Base-by-base conservation (phyloP, 495 filamentous ascomycete genomes). In the Tetracladium marchalianum region DNA sequence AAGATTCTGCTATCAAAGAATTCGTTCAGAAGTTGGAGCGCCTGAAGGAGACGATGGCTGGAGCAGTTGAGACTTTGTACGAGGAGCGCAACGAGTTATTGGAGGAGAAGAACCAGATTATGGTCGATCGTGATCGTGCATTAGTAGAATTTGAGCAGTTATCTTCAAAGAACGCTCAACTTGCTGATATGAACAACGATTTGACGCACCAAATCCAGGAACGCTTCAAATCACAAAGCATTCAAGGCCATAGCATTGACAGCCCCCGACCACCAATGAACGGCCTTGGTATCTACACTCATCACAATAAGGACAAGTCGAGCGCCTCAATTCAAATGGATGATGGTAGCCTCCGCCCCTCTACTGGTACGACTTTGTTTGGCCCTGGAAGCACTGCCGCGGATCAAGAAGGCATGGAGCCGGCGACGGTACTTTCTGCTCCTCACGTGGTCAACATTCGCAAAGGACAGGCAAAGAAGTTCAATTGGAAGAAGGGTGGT, bases 401-500 rank as follows among this genome's bases (percentile, higher is more conserved):
- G 60, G 31, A 66, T 71, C 60, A 57, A 67, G 47, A 60, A 64
- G 66, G 22, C 76, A 76, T 33, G 66, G 75, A 32, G 72, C 74
- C 24, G 7, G 67, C 69, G 11, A 78, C 77, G 0, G 69, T 82
- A 41, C 63, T 84, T 31, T 70, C 80, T 36, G 84, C 87, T 11
- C 88, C 92, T 18, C 90, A 94, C 44, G 81, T 96, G 17, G 82
- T 94, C 50, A 92, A 87, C 58, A 90, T 96, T 54, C 80, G 86
- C 45, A 95, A 94, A 69, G 85, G 83, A 41, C 85, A 94, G 61
- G 78, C 81, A 27, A 94, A 88, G 67, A 95, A 94, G 61, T 95
- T 95, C 68, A 93, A 92, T 66, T 97, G 92, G 90, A 95, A 95
- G 74, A 95, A 93, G 63, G 89, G 88, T 22, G 85, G 87, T 18